Base-by-base conservation (phyloP, 1,284 basidiomycete species). In the Moesziomyces globuligerus region DNA sequence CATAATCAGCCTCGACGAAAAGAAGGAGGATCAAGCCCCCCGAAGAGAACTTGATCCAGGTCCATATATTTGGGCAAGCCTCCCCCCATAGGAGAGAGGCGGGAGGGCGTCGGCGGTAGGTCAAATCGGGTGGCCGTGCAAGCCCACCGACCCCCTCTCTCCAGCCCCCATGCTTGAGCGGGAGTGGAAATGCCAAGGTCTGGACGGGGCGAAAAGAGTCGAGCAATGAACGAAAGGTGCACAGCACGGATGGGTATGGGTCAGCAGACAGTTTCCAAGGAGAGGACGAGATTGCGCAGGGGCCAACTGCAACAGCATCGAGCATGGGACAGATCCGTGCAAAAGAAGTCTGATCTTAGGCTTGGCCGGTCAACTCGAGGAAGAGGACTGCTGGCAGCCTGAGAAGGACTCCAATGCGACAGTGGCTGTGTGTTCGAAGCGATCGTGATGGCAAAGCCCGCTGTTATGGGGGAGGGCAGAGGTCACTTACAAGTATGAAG, bases 121-220 rank as follows among this genome's bases (percentile, higher is more conserved):
- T 52, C 68, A 71, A 71, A 71, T 54, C 53, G 68, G 68, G 68
- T 71, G 68, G 68, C 68, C 62, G 68, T 71, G 68, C 68, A 71
- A 71, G 68, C 68, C 68, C 68, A 53, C 57, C 58, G 68, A 66
- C 58, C 53, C 62, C 68, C 68, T 66, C 68, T 71, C 68, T 66
- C 68, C 68, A 71, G 58, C 62, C 50, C 68, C 42, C 68, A 71
- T 71, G 68, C 68, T 26, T 71, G 68, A 71, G 68, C 68, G 68
- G 48, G 68, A 71, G 62, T 66, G 68, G 68, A 71, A 71, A 65
- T 71, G 68, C 68, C 68, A 71, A 71, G 68, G 68, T 71, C 68
- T 66, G 37, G 37, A 38, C 37, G 37, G 20, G 37, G 37, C 26
- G 23, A 13, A 28, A 18, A 25, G 13, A 36, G 26, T 18, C 28